Percentiles rank a stretch among this genome's conserved stretches.
These are phyloP conservation scores for Ambrosiella beaveri DNA, from an alignment of 2,329 filamentous ascomycete genomes.

Conservation along the genomic window DNA sequence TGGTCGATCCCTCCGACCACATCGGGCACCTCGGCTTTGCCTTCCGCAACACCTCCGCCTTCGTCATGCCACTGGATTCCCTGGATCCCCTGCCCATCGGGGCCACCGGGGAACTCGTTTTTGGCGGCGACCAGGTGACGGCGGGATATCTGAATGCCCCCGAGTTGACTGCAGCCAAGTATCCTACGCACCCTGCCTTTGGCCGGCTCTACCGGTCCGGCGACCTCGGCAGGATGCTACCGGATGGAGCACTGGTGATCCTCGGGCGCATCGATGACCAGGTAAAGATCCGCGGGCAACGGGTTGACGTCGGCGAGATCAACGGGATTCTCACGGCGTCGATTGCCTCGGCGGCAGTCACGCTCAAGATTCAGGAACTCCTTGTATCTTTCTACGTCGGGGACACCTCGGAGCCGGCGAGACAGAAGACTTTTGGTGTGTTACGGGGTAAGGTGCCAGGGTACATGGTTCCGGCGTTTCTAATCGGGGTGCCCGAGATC, in stretches of 20 bases:
- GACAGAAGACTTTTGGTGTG: constrained; percentile 23
- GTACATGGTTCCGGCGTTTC: constrained; percentile 65
- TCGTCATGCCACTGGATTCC: constrained; percentile 35
- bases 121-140: constrained; percentile 69
- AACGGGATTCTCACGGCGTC: constrained; percentile 34
- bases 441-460: constrained; percentile 41
- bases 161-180: constrained; percentile 44
- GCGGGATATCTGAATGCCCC: constrained; percentile 55
- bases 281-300: constrained; percentile 64
- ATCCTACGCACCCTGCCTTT: constrained; percentile 48
- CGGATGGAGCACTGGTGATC: constrained; percentile 59
- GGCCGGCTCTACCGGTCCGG: constrained; percentile 69
- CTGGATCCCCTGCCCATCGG: constrained; percentile 46
- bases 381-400: constrained; percentile 56
- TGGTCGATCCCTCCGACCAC: constrained; percentile 33
- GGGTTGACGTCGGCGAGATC: constrained; percentile 65
- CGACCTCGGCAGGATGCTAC: constrained; percentile 62
- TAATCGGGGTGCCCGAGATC: constrained; percentile 52
- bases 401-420: background rate
- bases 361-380: constrained; percentile 37
- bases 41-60: constrained; percentile 58
- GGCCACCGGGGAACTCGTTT: constrained; percentile 67
- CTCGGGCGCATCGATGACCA: constrained; percentile 61
- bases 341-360: constrained; percentile 43
- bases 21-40: constrained; percentile 62